Evolutionary conservation across 2,329 filamentous ascomycete genomes (phyloP), one percentile per base, ranked within the genome.

Genomic region (Fusarium annulatum): DNA sequence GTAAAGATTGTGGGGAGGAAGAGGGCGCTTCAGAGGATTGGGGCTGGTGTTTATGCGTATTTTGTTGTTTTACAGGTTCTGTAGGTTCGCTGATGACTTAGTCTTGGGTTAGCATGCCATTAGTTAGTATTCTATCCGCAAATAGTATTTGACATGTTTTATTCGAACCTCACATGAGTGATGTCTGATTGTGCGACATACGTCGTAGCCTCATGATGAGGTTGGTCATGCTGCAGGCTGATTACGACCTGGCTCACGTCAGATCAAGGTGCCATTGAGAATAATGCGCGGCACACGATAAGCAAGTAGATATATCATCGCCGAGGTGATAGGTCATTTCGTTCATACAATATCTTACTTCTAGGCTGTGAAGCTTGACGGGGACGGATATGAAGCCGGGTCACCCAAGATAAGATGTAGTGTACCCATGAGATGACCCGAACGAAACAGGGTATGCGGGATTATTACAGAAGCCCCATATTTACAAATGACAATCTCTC

Each of bases 41-140:
- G 68, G 16, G 57, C 60, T 23, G 58, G 43, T 7, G 71, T 74
- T 6, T 42, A 60, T 28, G 71, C 71, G 5, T 48, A 63, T 9
- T 69, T 74, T 57, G 57, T 72, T 5, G n/a, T 61, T 46, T 51
- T 74, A 0, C n/a, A 64, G 19, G 55, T 60, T 16, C 16, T 43
- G 18, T 56, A 36, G 43, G 2, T 6, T 8, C 5, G 41, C 41
- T 11, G 9, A 11, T 42, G 14, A 10, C 18, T 10, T 38, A 5
- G 36, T 53, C 19, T 14, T 41, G 14, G 14, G 21, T 7, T n/a
- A 42, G 8, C 6, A 16, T 34, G 14, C 2, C 33, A 34, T 34
- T 21, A 21, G 11, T 39, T 12, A 1, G 3, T 12, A 39, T 10
- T 1, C n/a, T 18, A 12, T 5, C 10, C 11, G 6, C 15, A 3